These are phyloP conservation scores for Nissolia schottii DNA, from an alignment of 306 rosid genomes.

Conservation along the genomic window DNA sequence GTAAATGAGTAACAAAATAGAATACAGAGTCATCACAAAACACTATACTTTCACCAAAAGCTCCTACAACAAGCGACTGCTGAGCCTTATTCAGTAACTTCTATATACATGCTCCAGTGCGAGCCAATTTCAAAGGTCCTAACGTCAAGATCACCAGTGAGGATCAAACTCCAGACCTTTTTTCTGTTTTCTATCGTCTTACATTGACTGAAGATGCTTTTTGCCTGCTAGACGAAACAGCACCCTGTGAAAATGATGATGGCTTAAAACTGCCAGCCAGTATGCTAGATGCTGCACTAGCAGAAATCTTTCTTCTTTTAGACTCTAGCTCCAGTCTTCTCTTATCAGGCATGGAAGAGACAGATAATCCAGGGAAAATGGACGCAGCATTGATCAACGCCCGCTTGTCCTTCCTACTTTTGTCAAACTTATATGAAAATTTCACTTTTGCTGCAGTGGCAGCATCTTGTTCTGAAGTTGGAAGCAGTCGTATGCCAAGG, in stretches of 20 bases:
- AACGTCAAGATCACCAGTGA: background rate
- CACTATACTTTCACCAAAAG: background rate
- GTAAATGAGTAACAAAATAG: background rate
- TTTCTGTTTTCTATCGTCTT: slow-evolving; percentile 19
- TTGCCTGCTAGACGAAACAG: slow-evolving; percentile 23
- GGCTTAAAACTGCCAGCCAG: slow-evolving; percentile 54
- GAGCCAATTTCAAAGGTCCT: background rate
- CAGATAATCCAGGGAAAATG: slow-evolving; percentile 46
- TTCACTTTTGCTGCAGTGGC: slow-evolving; percentile 47
- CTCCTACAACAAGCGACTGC: background rate
- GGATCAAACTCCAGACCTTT: background rate
- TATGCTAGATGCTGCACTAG: slow-evolving; percentile 49
- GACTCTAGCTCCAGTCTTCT: slow-evolving; percentile 54
- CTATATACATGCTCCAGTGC: slow-evolving; percentile 5
- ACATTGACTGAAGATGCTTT: slow-evolving; percentile 27
- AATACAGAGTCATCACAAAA: background rate
- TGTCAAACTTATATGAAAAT: slow-evolving; percentile 54
- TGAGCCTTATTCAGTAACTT: background rate
- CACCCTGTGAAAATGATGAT: slow-evolving; percentile 53
- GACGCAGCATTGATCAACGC: slow-evolving; percentile 56
- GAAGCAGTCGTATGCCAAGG: slow-evolving; percentile 66
- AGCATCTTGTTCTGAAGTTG: slow-evolving; percentile 51
- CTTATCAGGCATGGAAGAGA: slow-evolving; percentile 36
- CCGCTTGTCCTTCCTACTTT: slow-evolving; percentile 57
- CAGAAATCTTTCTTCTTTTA: slow-evolving; percentile 67